Conservation (phyloP, 805 yeast genomes). For the Barnettozyma pratensis region DNA sequence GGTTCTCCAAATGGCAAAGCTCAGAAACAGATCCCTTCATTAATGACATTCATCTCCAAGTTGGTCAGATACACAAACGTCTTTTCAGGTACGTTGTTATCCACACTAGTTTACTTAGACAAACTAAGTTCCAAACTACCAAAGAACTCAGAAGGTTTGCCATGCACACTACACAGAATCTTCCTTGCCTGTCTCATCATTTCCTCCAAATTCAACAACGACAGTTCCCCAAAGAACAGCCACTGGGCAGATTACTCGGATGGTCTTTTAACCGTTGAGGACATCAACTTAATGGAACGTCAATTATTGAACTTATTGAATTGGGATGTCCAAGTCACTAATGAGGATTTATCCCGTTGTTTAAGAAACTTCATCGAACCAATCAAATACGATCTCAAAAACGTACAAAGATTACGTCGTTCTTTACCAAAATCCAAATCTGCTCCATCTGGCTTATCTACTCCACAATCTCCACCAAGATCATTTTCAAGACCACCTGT, state of each 20-base stretch:
- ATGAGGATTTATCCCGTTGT: constrained; percentile 60
- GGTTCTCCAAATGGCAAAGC: constrained; percentile 25
- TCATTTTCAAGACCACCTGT: constrained; percentile 5
- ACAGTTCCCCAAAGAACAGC: constrained; percentile 68
- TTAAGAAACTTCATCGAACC: constrained; percentile 71
- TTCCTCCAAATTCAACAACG: constrained; percentile 72
- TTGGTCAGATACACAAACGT: constrained; percentile 72
- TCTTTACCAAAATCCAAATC: constrained; percentile 7
- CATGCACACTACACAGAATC: constrained; percentile 76
- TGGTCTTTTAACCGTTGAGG: constrained; percentile 61
- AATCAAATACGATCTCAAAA: constrained; percentile 48
- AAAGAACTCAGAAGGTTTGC: constrained; percentile 66
- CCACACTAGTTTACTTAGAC: constrained; percentile 65
- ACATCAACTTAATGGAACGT: constrained; percentile 76
- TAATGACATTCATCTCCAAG: constrained; percentile 68
- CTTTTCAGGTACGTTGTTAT: constrained; percentile 73
- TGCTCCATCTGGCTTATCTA: background rate
- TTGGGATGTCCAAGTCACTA: constrained; percentile 67
- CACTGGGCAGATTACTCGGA: constrained; percentile 82
- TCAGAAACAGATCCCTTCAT: constrained; percentile 43
- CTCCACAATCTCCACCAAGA: background rate
- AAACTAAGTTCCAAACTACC: constrained; percentile 59
- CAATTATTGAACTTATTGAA: constrained; percentile 62
- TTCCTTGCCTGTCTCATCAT: constrained; percentile 69
- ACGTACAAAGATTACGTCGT: constrained; percentile 23